Evolutionary conservation across 2,329 filamentous ascomycete species (phyloP).

Genomic region (Diplodia scrobiculata): DNA sequence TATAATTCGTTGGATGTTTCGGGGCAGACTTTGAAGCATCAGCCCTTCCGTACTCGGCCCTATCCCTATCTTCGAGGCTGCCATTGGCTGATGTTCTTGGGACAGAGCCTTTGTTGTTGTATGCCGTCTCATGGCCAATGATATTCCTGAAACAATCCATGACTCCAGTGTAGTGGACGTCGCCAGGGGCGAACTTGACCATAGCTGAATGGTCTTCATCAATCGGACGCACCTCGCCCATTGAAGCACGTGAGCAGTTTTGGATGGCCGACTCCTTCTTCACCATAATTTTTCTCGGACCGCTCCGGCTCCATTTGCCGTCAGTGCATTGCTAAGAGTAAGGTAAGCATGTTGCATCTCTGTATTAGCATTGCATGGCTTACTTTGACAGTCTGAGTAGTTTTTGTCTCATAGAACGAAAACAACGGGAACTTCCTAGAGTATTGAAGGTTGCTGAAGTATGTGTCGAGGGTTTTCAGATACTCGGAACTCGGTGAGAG

Average conservation of each 20-base stretch:
- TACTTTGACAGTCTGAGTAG: background rate
- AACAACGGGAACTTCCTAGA: background rate
- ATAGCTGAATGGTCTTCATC: slow-evolving; percentile 1
- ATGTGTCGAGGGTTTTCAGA: background rate
- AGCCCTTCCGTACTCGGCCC: too few relatives aligned
- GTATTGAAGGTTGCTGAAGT: background rate
- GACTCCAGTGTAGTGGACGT: background rate
- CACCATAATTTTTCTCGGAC: background rate
- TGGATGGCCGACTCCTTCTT: background rate
- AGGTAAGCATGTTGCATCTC: too few relatives aligned
- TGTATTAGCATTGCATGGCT: background rate
- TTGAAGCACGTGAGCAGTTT: background rate
- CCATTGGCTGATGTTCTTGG: too few relatives aligned
- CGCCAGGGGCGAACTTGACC: background rate
- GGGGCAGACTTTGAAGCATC: too few relatives aligned
- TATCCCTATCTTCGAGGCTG: too few relatives aligned
- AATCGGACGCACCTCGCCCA: background rate
- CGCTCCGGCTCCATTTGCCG: background rate
- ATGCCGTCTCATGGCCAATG: too few relatives aligned
- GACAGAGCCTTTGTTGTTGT: too few relatives aligned
- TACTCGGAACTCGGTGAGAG: background rate
- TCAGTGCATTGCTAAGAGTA: background rate
- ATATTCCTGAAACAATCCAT: too few relatives aligned
- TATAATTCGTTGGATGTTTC: too few relatives aligned
- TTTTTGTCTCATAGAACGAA: background rate